Evolutionary conservation across 139 green algal species (phyloP), one percentile per base, ranked within the genome.

Genomic region (Coccomyxa sp.): DNA sequence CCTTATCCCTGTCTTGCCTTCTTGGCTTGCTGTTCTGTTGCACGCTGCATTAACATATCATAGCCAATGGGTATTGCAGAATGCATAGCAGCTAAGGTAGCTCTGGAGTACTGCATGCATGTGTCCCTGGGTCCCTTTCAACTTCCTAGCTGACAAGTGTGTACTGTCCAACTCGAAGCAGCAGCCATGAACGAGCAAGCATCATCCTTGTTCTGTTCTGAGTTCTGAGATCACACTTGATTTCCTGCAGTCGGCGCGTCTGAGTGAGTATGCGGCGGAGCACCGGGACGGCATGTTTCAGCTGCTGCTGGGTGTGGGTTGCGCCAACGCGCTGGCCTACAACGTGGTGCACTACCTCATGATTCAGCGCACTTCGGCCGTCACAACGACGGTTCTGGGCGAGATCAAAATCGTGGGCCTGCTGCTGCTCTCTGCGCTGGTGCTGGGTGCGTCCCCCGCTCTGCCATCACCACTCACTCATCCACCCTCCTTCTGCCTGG

Each of bases 381-480:
- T 89, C 38, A 90, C 90, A 30, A 93, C 90, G 16, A 93, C 90
- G 10, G 90, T 93, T 68, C 80, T 93, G 23, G 89, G 89, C 13
- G 89, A 92, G 81, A 79, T 90, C 77, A 94, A 92, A 76, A 92
- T 94, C 58, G 82, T 92, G 14, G 87, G 80, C 13, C 82, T 94
- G 30, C 76, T 94, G 59, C 25, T 92, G 58, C 80, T 90, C 18
- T 93, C 89, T 28, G 79, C 83, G 1, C 28, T 93, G 17, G 71
- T 94, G 63, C 83, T 94, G n/a, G 91, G 90, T 85, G 77, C 68
- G 82, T 27, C 30, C 17, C 76, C 10, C 74, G n/a, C 74, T 11
- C 76, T 30, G 30, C 74, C n/a, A 17, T 58, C 25, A 28, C 21
- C 10, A 3, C n/a, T 58, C n/a, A 23, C 23, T 17, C 9, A 23